Base-by-base conservation (phyloP, 176 grass and related monocot genomes). In the Calamus simplicifolius region DNA sequence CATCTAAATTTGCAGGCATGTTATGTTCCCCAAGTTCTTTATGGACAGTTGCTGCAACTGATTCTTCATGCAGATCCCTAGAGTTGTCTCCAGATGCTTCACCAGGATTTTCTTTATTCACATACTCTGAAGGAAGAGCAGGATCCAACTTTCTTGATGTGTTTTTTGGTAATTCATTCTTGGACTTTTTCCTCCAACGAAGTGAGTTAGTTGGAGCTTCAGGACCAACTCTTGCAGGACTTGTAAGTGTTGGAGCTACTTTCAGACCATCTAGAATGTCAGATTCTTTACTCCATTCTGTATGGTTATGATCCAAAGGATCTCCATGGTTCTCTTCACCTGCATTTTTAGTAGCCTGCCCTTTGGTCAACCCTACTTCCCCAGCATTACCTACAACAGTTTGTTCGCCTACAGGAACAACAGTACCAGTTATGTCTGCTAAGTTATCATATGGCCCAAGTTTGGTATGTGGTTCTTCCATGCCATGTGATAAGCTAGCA, bases 161-260 rank as follows among this genome's bases (percentile, higher is more conserved):
- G 8, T 13, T 30, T 63, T 88, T 66, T 16, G 53, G 52, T 69
- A 43, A 56, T 16, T 72, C 62, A 17, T 77, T 51, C 28, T 67
- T 67, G 19, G 55, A 61, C 56, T 57, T 86, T 56, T 71, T 83
- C 43, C 66, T 73, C 5, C 50, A 25, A 18, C 49, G 23, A 69
- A 50, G 73, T 69, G 58, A 70, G 16, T 50, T 57, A 25, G n/a
- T 69, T 18, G 51, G 29, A 80, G 49, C 49, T 61, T 78, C 74
- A 62, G 73, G 68, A n/a, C 56, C 57, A 69, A 75, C 15, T 52
- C 17, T 50, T 57, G 58, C 53, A 52, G 51, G 50, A 70, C 56
- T 75, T 68, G 66, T 82, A 0, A 16, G 71, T 73, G 66, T 58
- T 31, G 57, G 73, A 48, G 59, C 25, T 49, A 66, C 71, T 69